phyloP scores from a whole-genome alignment of 805 yeast species.

The Zygosaccharomyces rouxii region DNA sequence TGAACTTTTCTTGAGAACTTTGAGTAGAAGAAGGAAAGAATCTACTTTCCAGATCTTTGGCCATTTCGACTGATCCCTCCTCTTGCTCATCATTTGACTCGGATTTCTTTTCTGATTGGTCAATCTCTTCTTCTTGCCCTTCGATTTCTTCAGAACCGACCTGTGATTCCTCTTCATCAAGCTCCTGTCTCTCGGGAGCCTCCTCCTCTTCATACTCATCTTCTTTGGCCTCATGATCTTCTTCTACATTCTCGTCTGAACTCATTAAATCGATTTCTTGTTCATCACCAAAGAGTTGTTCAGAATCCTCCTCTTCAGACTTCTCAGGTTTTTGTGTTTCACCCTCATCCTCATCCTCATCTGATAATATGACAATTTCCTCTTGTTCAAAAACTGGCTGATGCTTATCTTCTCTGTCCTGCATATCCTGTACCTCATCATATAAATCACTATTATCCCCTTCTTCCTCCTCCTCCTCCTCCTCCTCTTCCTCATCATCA shows the following conservation, averaged over 20 bases:
- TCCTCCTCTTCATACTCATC: background rate
- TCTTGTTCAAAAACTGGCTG: background rate
- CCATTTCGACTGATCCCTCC: background rate
- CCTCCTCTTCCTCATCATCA: conserved; percentile 1
- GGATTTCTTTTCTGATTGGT: background rate
- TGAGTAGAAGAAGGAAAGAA: background rate
- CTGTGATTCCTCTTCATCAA: background rate
- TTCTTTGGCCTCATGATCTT: background rate
- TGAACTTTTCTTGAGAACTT: background rate
- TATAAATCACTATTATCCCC: background rate
- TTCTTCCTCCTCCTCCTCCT: conserved; percentile 2
- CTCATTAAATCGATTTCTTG: conserved; percentile 1
- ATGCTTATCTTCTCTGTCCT: background rate
- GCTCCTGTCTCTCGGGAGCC: background rate
- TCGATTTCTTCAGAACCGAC: background rate
- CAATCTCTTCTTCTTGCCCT: background rate
- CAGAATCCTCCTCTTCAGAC: background rate
- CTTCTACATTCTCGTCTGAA: background rate
- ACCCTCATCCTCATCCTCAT: conserved; percentile 3
- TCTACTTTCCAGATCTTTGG: background rate
- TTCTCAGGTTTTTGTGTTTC: background rate
- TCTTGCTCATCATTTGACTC: background rate
- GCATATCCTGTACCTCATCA: background rate
- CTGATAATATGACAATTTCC: background rate
- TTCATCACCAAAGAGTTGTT: background rate